Percentiles rank a stretch among this genome's conserved stretches.
Evolutionary conservation across 257 asterid species (phyloP).

Genomic region (Avicennia marina): DNA sequence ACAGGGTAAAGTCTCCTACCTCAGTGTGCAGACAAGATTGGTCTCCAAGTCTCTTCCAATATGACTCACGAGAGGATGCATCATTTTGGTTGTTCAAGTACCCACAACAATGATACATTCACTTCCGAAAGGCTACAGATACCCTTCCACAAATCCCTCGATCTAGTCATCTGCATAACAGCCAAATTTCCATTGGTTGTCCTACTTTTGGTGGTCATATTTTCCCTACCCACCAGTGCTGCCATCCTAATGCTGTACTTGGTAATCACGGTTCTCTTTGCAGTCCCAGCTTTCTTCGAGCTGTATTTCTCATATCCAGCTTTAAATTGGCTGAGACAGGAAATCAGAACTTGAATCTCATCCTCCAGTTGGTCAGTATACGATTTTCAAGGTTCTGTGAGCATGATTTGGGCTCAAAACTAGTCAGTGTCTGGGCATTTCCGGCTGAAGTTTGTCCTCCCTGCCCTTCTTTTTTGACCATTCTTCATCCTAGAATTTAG

Average conservation of each 20-base stretch:
- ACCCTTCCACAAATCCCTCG: slow-evolving; percentile 67
- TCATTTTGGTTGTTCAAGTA: slow-evolving; percentile 31
- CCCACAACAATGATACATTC: slow-evolving; percentile 22
- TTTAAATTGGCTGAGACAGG: slow-evolving; percentile 73
- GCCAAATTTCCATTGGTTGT: slow-evolving; percentile 69
- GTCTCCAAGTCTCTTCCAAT: slow-evolving; percentile 31
- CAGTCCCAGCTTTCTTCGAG: slow-evolving; percentile 72
- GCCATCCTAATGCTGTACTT: slow-evolving; percentile 56
- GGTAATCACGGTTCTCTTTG: slow-evolving; percentile 72
- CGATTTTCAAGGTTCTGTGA: too few relatives aligned
- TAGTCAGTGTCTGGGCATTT: too few relatives aligned
- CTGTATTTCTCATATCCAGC: slow-evolving; percentile 79
- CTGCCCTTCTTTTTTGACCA: too few relatives aligned
- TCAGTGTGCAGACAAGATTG: slow-evolving; percentile 34
- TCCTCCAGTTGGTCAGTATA: too few relatives aligned
- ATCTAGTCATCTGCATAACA: slow-evolving; percentile 51
- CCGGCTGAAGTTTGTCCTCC: too few relatives aligned
- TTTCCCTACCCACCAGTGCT: slow-evolving; percentile 68
- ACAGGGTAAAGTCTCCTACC: slow-evolving; percentile 49
- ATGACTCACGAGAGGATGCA: slow-evolving; percentile 31
- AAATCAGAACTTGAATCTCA: slow-evolving; percentile 61
- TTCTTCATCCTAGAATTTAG: too few relatives aligned
- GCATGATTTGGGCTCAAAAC: too few relatives aligned
- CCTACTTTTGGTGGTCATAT: slow-evolving; percentile 52
- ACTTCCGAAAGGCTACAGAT: slow-evolving; percentile 45